A percentile compares a stretch with the other conserved stretches of the same genome.
phyloP scores from a whole-genome alignment of 352 stramenopile species.

The Phytophthora europaea region DNA sequence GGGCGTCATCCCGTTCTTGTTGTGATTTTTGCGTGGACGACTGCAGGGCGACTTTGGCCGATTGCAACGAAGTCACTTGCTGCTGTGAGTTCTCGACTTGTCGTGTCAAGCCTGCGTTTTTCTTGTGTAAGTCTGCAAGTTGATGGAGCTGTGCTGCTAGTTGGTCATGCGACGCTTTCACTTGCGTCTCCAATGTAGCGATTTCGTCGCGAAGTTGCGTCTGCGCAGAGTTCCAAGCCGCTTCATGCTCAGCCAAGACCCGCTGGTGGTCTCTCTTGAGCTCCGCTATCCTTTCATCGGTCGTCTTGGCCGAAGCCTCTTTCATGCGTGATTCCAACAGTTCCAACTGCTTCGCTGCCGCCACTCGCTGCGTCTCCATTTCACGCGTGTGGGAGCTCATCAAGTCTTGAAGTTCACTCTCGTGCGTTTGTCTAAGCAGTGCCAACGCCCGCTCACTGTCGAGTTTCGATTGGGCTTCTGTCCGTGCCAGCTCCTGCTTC shows the following conservation, averaged over 20 bases:
- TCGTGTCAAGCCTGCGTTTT: slow-evolving; percentile 23
- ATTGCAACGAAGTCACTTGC: slow-evolving; percentile 35
- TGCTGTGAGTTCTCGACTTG: slow-evolving; percentile 40
- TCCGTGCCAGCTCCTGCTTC: slow-evolving; percentile 39
- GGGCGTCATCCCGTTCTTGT: slow-evolving; percentile 55
- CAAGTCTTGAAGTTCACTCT: slow-evolving; percentile 30
- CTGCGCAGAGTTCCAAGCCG: slow-evolving; percentile 25
- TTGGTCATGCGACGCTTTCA: slow-evolving; percentile 35
- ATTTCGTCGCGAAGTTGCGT: slow-evolving; percentile 25
- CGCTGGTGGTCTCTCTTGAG: slow-evolving; percentile 33
- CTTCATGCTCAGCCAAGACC: slow-evolving; percentile 29
- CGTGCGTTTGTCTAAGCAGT: slow-evolving; percentile 32
- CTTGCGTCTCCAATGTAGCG: slow-evolving; percentile 19
- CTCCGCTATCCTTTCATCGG: slow-evolving; percentile 40
- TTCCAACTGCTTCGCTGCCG: slow-evolving; percentile 26
- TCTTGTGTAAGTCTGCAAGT: slow-evolving; percentile 25
- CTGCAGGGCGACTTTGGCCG: slow-evolving; percentile 42
- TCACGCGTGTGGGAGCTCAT: slow-evolving; percentile 28
- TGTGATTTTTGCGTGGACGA: slow-evolving; percentile 41
- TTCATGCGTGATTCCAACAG: slow-evolving; percentile 21
- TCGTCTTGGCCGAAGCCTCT: slow-evolving; percentile 25
- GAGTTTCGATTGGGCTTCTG: slow-evolving; percentile 17
- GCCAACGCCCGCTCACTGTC: slow-evolving; percentile 22
- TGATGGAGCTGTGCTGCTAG: slow-evolving; percentile 16
- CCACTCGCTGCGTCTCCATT: slow-evolving; percentile 25